Evolutionary conservation across 1,284 basidiomycete species (phyloP).

Genomic region (Termitomyces sp.): DNA sequence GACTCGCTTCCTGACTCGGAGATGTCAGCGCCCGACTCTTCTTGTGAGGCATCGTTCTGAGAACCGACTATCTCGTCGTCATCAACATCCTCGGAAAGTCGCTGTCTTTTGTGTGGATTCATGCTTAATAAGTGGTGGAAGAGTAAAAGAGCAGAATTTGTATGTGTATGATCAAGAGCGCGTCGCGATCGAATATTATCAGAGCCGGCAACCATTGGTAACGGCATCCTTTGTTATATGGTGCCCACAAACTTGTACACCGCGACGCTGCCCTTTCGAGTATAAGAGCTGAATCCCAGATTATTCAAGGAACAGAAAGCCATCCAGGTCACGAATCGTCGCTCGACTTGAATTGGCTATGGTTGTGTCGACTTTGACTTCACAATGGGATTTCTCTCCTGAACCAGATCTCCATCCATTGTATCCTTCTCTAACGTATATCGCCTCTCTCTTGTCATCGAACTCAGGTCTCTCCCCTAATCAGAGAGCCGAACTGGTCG

Average conservation of each 20-base stretch:
- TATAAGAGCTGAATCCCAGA: background rate
- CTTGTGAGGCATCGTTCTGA: constrained; percentile 22
- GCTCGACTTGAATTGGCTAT: background rate
- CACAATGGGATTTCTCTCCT: constrained; percentile 47
- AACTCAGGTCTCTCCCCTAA: constrained; percentile 60
- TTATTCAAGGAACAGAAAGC: background rate
- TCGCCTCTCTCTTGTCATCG: constrained; percentile 57
- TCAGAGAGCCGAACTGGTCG: constrained; percentile 63
- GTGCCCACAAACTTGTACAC: background rate
- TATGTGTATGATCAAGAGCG: background rate
- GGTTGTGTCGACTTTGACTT: constrained; percentile 6
- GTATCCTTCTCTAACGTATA: constrained; percentile 62
- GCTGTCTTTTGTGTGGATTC: constrained; percentile 38
- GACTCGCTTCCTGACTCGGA: constrained; percentile 20
- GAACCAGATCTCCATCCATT: constrained; percentile 75
- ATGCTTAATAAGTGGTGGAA: constrained; percentile 19
- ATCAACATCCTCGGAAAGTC: constrained; percentile 29
- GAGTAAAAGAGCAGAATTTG: constrained; percentile 9
- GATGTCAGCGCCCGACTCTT: constrained; percentile 27
- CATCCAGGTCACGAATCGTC: background rate
- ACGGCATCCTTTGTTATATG: constrained; percentile 8
- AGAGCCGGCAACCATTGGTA: background rate
- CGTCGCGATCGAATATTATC: constrained; percentile 3
- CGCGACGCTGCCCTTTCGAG: background rate
- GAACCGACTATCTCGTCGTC: constrained; percentile 21